Percentiles rank a stretch among this genome's conserved stretches.
phyloP scores from a whole-genome alignment of 108 stramenopile species.

The Nitzschia sp. region DNA sequence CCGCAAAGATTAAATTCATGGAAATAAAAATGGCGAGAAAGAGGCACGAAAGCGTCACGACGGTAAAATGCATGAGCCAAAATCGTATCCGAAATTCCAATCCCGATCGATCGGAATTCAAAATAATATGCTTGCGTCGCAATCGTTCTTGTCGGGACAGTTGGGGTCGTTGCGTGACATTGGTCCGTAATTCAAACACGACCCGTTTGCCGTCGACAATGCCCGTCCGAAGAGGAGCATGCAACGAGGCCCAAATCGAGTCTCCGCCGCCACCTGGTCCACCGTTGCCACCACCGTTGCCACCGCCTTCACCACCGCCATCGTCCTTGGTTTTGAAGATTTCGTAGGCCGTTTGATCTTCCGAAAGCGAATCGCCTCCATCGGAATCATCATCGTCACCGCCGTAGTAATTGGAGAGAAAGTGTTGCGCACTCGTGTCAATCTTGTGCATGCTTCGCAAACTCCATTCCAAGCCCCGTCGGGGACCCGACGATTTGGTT shows the following conservation, averaged over 20 bases:
- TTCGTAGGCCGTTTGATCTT: slow-evolving; percentile 28
- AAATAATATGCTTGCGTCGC: neutral
- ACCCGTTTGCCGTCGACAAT: slow-evolving; percentile 22
- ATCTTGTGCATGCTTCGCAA: slow-evolving; percentile 18
- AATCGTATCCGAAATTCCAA: slow-evolving; percentile 15
- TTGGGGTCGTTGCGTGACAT: slow-evolving; percentile 16
- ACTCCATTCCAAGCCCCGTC: slow-evolving; percentile 22
- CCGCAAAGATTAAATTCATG: slow-evolving; percentile 16
- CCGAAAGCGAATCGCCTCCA: neutral
- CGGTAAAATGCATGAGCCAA: slow-evolving; percentile 9
- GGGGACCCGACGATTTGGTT: neutral
- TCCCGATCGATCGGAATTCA: neutral
- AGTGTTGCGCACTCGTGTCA: slow-evolving; percentile 20
- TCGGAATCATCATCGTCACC: neutral
- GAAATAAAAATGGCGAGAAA: slow-evolving; percentile 8
- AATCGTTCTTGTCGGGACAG: neutral
- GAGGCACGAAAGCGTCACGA: neutral
- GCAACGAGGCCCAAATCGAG: slow-evolving; percentile 17
- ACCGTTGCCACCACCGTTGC: neutral
- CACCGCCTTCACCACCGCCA: neutral
- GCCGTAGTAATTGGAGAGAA: slow-evolving; percentile 17
- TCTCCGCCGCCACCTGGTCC: neutral
- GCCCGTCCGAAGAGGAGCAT: slow-evolving; percentile 26
- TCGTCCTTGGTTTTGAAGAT: slow-evolving; percentile 17
- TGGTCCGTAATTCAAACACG: slow-evolving; percentile 17